Evolutionary conservation across 305 asterid species (phyloP), one percentile per base, ranked within the genome.

Genomic region (Lippia alba): DNA sequence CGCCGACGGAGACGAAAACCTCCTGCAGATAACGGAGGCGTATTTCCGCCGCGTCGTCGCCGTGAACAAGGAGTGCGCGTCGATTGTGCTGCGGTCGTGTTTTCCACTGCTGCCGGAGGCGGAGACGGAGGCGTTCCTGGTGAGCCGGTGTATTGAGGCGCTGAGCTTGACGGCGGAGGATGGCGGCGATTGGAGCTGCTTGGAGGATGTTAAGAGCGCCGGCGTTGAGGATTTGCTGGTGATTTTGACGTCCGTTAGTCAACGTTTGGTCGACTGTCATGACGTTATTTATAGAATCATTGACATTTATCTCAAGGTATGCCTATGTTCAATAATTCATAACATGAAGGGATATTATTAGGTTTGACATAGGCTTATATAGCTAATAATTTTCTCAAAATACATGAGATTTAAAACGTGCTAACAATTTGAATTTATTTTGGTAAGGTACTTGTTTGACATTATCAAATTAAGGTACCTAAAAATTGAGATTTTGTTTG

Each of bases 111-210:
- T 94, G 0, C 99, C 99, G 39, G 96, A 88, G 81, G 86, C 87
- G 0, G 98, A 94, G 77, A 78, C 81, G 55, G 68, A 70, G 83
- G 90, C 96, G 59, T 18, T 62, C 0, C 77, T 94, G 0, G 84
- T 87, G 3, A 89, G 93, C 74, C 81, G 96, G 64, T 86, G 97
- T 80, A 74, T 91, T 33, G 96, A 77, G 78, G 87, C 92, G 74
- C 79, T 91, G 50, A 79, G 81, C 77, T 61, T 80, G 71, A 84
- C 76, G 82, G 87, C 76, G 1, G 83, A 58, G 20, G 87, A 77
- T 6, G 82, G 72, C 49, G 12, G 49, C 12, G 82, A 75, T 6
- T 16, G 56, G 51, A 68, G 61, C n/a, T 91, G 83, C 36, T 73
- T 92, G 53, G 83, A 72, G 12, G 89, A 80, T 44, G 81, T 86